Conservation (phyloP, 306 rosid species). For the Medicago lupulina region DNA sequence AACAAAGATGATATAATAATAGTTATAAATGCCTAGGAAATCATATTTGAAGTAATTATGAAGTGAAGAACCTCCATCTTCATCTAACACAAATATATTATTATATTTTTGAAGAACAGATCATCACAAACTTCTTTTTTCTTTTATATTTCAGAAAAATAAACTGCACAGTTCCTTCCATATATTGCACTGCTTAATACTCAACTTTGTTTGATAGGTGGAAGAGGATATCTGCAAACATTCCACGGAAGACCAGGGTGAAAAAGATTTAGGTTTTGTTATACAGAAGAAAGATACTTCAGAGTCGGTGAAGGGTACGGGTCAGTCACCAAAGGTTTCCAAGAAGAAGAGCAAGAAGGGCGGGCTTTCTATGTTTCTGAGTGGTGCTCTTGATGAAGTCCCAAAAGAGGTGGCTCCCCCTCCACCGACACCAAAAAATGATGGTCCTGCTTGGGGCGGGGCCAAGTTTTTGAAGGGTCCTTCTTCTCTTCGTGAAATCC, state of each 20-base stretch:
- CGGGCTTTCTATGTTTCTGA: slow-evolving; percentile 96
- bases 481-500: slow-evolving; percentile 87
- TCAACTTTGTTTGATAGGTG: slow-evolving; percentile 54
- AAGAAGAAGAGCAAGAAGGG: slow-evolving; percentile 92
- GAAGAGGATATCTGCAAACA: slow-evolving; percentile 46
- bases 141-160: not conserved
- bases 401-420: slow-evolving; percentile 62
- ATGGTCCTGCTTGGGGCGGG: slow-evolving; percentile 98
- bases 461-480: slow-evolving; percentile 66
- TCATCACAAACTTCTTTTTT: not conserved
- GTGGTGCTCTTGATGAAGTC: slow-evolving; percentile 85
- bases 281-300: slow-evolving; percentile 52
- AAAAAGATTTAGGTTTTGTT: slow-evolving; percentile 43
- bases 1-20: not conserved
- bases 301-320: slow-evolving; percentile 50
- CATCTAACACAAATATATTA: too few relatives aligned
- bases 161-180: slow-evolving; percentile 32
- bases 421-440: slow-evolving; percentile 62
- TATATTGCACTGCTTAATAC: slow-evolving; percentile 29
- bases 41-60: slow-evolving; percentile 23
- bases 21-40: not conserved
- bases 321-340: slow-evolving; percentile 49
- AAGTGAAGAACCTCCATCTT: too few relatives aligned
- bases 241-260: slow-evolving; percentile 41
- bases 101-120: not conserved